Evolutionary conservation across 345 rosid species (phyloP), one percentile per base, ranked within the genome.

Genomic region (Carallia brachiata): DNA sequence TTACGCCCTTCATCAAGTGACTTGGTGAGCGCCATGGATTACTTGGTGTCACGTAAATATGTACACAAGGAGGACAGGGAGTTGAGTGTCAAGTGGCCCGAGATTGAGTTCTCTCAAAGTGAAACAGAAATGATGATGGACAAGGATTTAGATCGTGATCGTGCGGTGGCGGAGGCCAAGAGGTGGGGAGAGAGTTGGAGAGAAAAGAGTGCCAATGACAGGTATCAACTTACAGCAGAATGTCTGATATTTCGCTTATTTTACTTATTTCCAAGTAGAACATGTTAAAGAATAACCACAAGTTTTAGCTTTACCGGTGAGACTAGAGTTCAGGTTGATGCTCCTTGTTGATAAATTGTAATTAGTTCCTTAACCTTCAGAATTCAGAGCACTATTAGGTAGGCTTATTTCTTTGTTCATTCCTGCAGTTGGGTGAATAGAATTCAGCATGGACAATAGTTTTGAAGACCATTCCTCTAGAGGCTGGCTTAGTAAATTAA

Each of bases 151-250:
- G 83, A 83, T 60, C 71, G 90, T 30, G 85, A 75, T 12, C 78
- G 68, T 28, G 90, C 87, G 9, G 86, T 87, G 31, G 87, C 88
- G 7, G 89, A 85, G 81, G 94, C 93, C n/a, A 86, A 75, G 78
- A 53, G 62, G 69, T 89, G 89, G 93, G 90, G 93, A 31, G 84
- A 83, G 72, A 75, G 64, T 48, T 82, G 81, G 80, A 74, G 77
- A 73, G 93, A 78, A 19, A 77, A 81, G 83, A 70, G 86, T 62
- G 73, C 36, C 17, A n/a, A 50, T 28, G 69, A 52, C 64, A 78
- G 79, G 78, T 84, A 72, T 37, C 23, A 65, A 32, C 27, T 27
- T 56, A 1, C 9, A 8, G 31, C 8, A 10, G 6, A 9, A 7
- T 56, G 1, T 30, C 15, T 2, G 12, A 56, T 27, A 16, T 8